These are phyloP conservation scores for Neurospora crassa DNA, from an alignment of 2,329 filamentous ascomycete species.

Conservation along the genomic window DNA sequence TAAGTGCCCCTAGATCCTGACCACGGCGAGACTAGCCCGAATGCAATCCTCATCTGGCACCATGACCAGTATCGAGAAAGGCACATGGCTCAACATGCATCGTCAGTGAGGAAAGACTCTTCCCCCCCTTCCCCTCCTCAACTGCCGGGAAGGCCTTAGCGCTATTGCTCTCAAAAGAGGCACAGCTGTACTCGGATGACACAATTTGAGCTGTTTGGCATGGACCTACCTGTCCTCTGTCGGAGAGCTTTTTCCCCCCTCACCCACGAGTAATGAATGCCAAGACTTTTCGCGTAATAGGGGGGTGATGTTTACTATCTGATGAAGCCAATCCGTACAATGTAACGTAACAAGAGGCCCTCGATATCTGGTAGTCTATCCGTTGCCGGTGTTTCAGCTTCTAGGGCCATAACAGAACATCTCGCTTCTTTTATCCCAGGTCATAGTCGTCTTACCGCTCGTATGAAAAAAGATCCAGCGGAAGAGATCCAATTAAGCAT, in stretches of 20 bases:
- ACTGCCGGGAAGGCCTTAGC: neutral
- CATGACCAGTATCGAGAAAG: neutral
- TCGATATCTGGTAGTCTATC: neutral
- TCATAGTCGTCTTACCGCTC: neutral
- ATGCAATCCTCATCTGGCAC: neutral
- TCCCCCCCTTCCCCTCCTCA: neutral
- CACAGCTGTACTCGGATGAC: neutral
- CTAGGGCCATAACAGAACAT: neutral
- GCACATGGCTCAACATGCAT: neutral
- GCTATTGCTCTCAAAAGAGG: neutral
- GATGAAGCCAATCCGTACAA: neutral
- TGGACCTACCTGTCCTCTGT: neutral
- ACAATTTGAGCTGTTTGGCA: neutral
- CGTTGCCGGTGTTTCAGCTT: neutral
- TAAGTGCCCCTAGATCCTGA: neutral
- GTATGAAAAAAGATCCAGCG: neutral
- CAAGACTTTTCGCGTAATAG: neutral
- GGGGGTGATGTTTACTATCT: neutral
- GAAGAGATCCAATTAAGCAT: neutral
- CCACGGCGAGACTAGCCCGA: neutral
- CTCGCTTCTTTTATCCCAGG: neutral
- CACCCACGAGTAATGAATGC: neutral
- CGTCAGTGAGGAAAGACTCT: neutral
- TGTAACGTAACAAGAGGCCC: neutral
- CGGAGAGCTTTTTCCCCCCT: neutral